Percentiles rank a stretch among this genome's conserved stretches.
phyloP scores from a whole-genome alignment of 2,329 filamentous ascomycete species.

The Apiospora arundinis region DNA sequence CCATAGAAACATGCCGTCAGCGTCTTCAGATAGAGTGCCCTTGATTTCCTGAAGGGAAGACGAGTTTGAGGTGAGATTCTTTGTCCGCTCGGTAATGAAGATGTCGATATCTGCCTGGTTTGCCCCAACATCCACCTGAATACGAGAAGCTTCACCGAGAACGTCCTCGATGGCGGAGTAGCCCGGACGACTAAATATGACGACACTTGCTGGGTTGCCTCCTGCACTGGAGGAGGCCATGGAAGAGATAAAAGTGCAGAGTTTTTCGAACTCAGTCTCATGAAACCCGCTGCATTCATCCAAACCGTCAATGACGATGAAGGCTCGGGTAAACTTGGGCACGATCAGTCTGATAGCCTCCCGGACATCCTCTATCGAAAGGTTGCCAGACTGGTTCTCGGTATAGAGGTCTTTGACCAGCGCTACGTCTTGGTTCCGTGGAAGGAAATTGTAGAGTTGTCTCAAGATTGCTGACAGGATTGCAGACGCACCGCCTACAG shows the following conservation, averaged over 20 bases:
- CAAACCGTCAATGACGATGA: neutral
- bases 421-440: neutral
- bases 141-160: neutral
- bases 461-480: neutral
- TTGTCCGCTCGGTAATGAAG: neutral
- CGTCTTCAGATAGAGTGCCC: neutral
- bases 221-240: neutral
- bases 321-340: neutral
- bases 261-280: neutral
- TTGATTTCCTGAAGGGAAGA: neutral
- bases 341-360: neutral
- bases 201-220: neutral
- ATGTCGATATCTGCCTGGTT: neutral
- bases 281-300: neutral
- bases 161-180: neutral
- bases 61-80: neutral
- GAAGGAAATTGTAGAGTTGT: neutral
- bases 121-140: neutral
- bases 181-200: neutral
- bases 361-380: neutral
- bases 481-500: too few relatives aligned
- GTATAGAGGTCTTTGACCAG: neutral
- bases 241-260: neutral
- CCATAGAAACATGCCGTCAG: slow-evolving; percentile 14
- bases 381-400: neutral